Base-by-base conservation (phyloP, 805 yeast species). In the Cyberlindnera bimundalis region DNA sequence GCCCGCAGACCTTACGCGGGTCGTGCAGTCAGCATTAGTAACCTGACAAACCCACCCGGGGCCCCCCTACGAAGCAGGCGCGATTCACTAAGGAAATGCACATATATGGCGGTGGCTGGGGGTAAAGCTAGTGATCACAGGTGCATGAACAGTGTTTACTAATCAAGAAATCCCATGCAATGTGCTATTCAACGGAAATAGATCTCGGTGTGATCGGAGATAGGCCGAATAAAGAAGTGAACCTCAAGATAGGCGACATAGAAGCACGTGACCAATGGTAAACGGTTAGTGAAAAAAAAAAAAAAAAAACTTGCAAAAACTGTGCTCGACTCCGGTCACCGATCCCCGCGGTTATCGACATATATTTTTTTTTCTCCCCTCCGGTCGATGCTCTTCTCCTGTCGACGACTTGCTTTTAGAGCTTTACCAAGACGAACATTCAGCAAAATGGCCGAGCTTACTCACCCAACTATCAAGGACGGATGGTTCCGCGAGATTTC, bases 401-500 rank as follows among this genome's bases (percentile, higher is more conserved):
- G 27, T 5, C 27, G n/a, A n/a, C n/a, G 10, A 21, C 6, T 21
- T 21, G 24, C 24, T 21, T 21, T 10, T 7, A 21, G 24, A 7
- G 6, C 10, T 21, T 7, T 21, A 21, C 24, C 24, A 21, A 21
- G 24, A 21, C 24, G 24, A 21, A 21, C 24, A 21, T 30, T 10
- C 25, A 30, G 17, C 17, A 30, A 29, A 41, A 61, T 61, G 64
- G 47, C 66, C 36, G 65, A 64, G 54, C 53, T 67, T 40, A 60
- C 70, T 10, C 72, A 67, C 55, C 71, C 72, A 39, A 66, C 71
- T 13, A 67, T 67, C 50, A 45, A 47, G 61, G 89, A 93, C 66
- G 97, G 97, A 60, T 91, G 99, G 99, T 91, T 91, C 71, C 81
- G 91, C 58, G 99, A 91, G 67, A 74, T 85, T 64, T 85, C 96